phyloP scores from a whole-genome alignment of 768 basidiomycete genomes.

The Strobilomyces dryophilus region DNA sequence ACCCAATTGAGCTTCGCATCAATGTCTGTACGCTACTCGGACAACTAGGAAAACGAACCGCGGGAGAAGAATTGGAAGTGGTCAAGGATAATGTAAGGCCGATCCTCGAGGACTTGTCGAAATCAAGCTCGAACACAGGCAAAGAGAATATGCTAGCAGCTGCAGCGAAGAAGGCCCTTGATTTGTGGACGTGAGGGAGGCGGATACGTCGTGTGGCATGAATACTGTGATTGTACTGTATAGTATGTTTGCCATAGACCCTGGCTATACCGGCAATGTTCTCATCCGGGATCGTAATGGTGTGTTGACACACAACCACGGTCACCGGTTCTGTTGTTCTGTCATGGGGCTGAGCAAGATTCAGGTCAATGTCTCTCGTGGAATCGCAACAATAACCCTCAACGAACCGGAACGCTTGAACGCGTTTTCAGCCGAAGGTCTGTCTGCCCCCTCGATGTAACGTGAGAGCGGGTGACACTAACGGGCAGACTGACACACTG shows the following conservation, averaged over 20 bases:
- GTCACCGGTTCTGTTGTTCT: not conserved
- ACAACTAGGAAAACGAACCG: constrained; percentile 53
- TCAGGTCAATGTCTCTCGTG: constrained; percentile 44
- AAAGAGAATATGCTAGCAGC: constrained; percentile 32
- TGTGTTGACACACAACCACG: not conserved
- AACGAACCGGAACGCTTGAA: constrained; percentile 59
- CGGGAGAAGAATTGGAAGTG: constrained; percentile 43
- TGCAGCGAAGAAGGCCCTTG: constrained; percentile 41
- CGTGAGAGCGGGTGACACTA: not conserved
- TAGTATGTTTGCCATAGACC: too few relatives aligned
- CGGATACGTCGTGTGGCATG: not conserved
- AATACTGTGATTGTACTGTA: not conserved
- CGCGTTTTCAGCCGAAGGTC: constrained; percentile 51
- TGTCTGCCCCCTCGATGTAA: not conserved
- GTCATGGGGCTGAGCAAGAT: constrained; percentile 41
- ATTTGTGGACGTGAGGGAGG: constrained; percentile 33
- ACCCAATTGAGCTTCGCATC: constrained; percentile 71
- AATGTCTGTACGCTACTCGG: constrained; percentile 73
- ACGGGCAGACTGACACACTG: not conserved
- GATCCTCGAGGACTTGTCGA: constrained; percentile 48
- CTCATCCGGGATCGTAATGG: not conserved
- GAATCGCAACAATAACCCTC: constrained; percentile 67
- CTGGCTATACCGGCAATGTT: constrained; percentile 8
- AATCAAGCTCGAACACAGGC: constrained; percentile 30
- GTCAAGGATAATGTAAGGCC: constrained; percentile 50